A percentile compares a stretch with the other conserved stretches of the same genome.
phyloP scores from a whole-genome alignment of 2,329 filamentous ascomycete species.

The Aspergillus versicolor region DNA sequence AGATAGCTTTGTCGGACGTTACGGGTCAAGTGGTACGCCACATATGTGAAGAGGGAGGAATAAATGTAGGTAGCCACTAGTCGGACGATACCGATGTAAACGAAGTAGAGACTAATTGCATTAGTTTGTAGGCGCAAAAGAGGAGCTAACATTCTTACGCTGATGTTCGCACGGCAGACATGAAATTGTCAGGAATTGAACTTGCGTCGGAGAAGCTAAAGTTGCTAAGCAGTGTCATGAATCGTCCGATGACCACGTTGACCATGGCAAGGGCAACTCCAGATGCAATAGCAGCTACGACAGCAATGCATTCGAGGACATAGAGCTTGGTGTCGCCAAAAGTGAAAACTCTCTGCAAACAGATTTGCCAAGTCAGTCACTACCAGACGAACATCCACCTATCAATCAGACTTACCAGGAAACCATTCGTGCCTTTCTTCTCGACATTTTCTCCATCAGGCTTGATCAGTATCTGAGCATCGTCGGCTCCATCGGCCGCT shows the following conservation, averaged over 20 bases:
- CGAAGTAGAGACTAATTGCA: conserved; percentile 64
- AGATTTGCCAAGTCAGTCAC: background rate
- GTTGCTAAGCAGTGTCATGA: conserved; percentile 27
- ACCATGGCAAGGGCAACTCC: conserved; percentile 33
- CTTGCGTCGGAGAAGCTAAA: conserved; percentile 16
- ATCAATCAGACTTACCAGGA: background rate
- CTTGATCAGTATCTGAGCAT: background rate
- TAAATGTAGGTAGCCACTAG: conserved; percentile 75
- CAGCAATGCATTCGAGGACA: background rate
- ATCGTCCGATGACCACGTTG: conserved; percentile 39
- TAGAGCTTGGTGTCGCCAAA: conserved; percentile 1
- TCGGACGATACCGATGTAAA: conserved; percentile 79
- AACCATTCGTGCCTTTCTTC: background rate
- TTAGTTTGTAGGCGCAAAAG: conserved; percentile 1
- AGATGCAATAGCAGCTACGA: conserved; percentile 21
- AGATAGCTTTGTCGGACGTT: conserved; percentile 83
- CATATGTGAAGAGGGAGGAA: conserved; percentile 88
- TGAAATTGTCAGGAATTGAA: conserved; percentile 13
- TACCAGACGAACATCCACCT: background rate
- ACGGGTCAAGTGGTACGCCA: conserved; percentile 73
- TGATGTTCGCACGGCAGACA: conserved; percentile 18
- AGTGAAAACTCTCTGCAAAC: conserved; percentile 6
- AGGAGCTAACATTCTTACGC: conserved; percentile 9
- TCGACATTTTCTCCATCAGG: background rate
- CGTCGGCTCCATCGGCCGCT: background rate